Conservation (phyloP, 768 basidiomycete genomes). For the Hebeloma cylindrosporum region DNA sequence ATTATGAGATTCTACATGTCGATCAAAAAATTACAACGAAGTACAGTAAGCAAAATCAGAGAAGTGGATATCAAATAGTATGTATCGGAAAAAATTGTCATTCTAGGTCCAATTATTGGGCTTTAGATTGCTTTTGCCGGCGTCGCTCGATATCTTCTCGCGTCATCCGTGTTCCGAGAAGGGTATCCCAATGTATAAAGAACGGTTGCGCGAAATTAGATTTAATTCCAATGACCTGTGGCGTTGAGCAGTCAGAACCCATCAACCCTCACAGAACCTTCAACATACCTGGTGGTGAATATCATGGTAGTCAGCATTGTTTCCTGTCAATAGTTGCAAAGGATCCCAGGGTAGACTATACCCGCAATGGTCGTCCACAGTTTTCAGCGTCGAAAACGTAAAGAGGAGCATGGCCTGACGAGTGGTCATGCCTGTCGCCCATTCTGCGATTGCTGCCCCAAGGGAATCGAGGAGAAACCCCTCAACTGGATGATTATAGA, state of each 20-base stretch:
- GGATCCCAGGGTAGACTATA: slow-evolving; percentile 92
- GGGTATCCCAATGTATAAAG: slow-evolving; percentile 90
- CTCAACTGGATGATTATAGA: slow-evolving; percentile 97
- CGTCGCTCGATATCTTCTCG: slow-evolving; percentile 62
- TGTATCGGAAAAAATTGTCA: neutral
- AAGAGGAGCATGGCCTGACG: slow-evolving; percentile 89
- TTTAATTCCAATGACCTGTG: slow-evolving; percentile 82
- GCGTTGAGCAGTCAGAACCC: too few species aligned
- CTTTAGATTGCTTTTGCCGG: slow-evolving; percentile 36
- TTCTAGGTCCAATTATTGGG: slow-evolving; percentile 4
- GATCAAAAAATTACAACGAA: too few species aligned
- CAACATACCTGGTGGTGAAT: slow-evolving; percentile 87
- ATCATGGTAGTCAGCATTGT: slow-evolving; percentile 97
- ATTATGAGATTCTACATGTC: too few species aligned
- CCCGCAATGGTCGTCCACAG: slow-evolving; percentile 95
- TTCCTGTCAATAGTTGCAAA: slow-evolving; percentile 77
- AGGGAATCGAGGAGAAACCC: slow-evolving; percentile 87
- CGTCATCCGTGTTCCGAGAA: slow-evolving; percentile 85
- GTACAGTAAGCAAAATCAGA: too few species aligned
- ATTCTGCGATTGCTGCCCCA: slow-evolving; percentile 78
- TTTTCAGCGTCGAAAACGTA: slow-evolving; percentile 81
- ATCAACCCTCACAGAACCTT: neutral
- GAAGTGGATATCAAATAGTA: neutral
- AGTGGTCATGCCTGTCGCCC: slow-evolving; percentile 61
- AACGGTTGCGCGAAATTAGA: slow-evolving; percentile 95